Evolutionary conservation across 2,329 filamentous ascomycete species (phyloP).

Genomic region (Coniella vitis): DNA sequence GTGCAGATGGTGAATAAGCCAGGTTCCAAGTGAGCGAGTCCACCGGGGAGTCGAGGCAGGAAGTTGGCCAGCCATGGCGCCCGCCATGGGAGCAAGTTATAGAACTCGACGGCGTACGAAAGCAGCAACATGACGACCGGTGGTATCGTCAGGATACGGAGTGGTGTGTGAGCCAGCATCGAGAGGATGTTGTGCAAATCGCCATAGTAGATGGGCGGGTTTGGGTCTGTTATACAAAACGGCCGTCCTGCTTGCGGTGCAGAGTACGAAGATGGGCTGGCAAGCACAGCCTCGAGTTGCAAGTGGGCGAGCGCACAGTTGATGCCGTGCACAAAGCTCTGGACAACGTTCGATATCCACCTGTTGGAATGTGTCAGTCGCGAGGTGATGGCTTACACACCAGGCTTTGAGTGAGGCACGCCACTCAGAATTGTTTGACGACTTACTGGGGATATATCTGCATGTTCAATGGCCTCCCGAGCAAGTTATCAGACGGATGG

Average conservation of each 20-base stretch:
- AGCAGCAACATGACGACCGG: constrained; percentile 31
- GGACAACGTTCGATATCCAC: constrained; percentile 32
- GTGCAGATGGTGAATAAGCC: constrained; percentile 34
- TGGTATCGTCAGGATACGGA: constrained; percentile 25
- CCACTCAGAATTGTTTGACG: too few relatives aligned
- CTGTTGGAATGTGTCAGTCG: constrained; percentile 23
- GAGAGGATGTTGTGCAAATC: constrained; percentile 30
- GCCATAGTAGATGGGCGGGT: constrained; percentile 31
- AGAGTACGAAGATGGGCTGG: constrained; percentile 19
- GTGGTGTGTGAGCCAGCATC: constrained; percentile 29
- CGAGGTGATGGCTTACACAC: too few relatives aligned
- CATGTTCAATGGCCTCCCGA: constrained; percentile 34
- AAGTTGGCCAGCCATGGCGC: constrained; percentile 23
- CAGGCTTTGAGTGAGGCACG: not conserved
- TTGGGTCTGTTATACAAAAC: constrained; percentile 36
- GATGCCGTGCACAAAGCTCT: constrained; percentile 34
- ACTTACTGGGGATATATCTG: constrained; percentile 36
- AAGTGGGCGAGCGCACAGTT: constrained; percentile 37
- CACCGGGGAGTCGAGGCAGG: constrained; percentile 27
- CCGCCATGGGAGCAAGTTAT: constrained; percentile 25
- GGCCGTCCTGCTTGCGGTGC: constrained; percentile 30
- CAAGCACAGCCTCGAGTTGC: constrained; percentile 33
- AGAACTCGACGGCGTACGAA: constrained; percentile 30
- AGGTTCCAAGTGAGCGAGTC: constrained; percentile 31
- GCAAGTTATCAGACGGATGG: constrained; percentile 39